Evolutionary conservation across 306 rosid species (phyloP).

Genomic region (Ziziphus jujuba): DNA sequence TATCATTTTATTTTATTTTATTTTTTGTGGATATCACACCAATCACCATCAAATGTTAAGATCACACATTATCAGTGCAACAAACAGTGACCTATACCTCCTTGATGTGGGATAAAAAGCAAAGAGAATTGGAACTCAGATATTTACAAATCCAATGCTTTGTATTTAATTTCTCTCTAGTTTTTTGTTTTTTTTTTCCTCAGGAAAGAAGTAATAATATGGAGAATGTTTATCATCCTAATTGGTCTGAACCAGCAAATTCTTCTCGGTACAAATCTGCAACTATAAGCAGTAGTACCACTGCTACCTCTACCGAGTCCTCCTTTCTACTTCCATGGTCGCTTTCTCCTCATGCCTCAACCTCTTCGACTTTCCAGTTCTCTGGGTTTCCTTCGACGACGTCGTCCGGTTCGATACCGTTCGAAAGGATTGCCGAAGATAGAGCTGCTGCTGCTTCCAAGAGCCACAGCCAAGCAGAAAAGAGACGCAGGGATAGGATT

Average conservation of each 20-base stretch:
- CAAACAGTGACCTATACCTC: conserved; percentile 48
- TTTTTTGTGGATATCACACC: conserved; percentile 45
- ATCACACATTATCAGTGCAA: conserved; percentile 50
- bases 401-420: conserved; percentile 41
- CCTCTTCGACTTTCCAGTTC: conserved; percentile 43
- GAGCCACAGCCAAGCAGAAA: conserved; percentile 96
- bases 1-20: no score
- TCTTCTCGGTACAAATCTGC: conserved; percentile 23
- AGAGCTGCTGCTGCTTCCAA: conserved; percentile 69
- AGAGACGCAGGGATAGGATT: conserved; percentile 89
- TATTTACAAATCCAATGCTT: no score
- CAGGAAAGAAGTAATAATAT: conserved; percentile 33
- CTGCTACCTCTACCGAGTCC: conserved; percentile 39
- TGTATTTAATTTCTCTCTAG: no score
- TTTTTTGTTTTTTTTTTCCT: background rate
- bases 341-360: conserved; percentile 34
- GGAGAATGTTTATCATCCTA: conserved; percentile 57
- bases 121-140: no score
- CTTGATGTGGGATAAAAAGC: conserved; percentile 43
- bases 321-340: conserved; percentile 42
- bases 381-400: conserved; percentile 47
- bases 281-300: conserved; percentile 24
- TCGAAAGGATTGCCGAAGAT: conserved; percentile 45
- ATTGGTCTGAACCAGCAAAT: conserved; percentile 33
- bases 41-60: conserved; percentile 55